Conservation (phyloP, 768 basidiomycete genomes). For the Mycena epipterygia region DNA sequence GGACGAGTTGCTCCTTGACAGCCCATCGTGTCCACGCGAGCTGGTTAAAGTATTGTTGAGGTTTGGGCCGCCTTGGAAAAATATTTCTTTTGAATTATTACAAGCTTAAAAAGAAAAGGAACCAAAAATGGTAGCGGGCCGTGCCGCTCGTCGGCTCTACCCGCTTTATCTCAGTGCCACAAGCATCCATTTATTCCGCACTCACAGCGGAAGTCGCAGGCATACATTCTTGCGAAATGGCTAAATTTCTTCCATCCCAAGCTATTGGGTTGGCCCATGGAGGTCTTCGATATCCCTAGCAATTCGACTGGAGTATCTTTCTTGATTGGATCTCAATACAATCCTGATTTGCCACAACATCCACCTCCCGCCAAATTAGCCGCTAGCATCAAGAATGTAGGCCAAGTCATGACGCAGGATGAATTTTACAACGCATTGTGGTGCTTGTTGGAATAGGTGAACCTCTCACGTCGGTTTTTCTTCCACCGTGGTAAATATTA, state of each 20-base stretch:
- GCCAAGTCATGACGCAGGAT: conserved; percentile 7
- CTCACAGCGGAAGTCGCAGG: conserved; percentile 37
- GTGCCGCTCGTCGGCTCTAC: too few species aligned
- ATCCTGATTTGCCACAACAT: too few species aligned
- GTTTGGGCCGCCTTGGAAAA: too few species aligned
- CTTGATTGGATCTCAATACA: too few species aligned
- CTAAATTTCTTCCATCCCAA: conserved; percentile 2
- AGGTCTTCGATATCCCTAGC: neutral
- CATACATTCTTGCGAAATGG: conserved; percentile 16
- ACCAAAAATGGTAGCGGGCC: too few species aligned
- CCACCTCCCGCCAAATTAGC: neutral
- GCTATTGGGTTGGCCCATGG: conserved; percentile 1
- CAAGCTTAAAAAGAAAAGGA: too few species aligned
- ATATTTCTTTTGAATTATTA: too few species aligned
- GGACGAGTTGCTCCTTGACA: too few species aligned
- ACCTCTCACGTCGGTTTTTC: conserved; percentile 32
- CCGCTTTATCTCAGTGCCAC: too few species aligned
- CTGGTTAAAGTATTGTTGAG: too few species aligned
- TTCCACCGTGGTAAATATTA: neutral
- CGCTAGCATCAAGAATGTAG: conserved; percentile 6
- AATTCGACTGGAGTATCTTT: too few species aligned
- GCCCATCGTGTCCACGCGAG: too few species aligned
- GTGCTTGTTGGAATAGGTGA: conserved; percentile 17
- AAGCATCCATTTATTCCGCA: conserved; percentile 42
- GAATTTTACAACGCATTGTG: conserved; percentile 17